These are phyloP conservation scores for Artemisia annua DNA, from an alignment of 129 eudicot species.

Conservation along the genomic window DNA sequence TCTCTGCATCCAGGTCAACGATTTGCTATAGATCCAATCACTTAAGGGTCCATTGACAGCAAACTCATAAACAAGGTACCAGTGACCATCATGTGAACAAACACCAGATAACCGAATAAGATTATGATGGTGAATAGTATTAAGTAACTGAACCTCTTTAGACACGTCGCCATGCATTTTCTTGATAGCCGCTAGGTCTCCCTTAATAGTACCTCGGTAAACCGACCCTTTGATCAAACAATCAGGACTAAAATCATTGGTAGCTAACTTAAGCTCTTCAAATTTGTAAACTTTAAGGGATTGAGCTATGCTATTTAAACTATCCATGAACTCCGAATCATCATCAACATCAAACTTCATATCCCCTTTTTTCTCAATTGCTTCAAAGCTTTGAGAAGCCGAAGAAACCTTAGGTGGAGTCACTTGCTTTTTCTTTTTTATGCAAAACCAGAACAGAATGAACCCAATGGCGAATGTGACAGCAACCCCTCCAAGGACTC, in stretches of 20 bases:
- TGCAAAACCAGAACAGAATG: slow-evolving; percentile 43
- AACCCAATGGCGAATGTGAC: slow-evolving; percentile 34
- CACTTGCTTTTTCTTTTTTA: slow-evolving; percentile 26
- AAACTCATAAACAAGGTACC: slow-evolving; percentile 89
- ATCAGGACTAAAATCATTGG: slow-evolving; percentile 57
- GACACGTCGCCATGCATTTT: slow-evolving; percentile 79
- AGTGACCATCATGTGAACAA: slow-evolving; percentile 57
- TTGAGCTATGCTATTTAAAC: slow-evolving; percentile 63
- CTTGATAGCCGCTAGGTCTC: slow-evolving; percentile 82
- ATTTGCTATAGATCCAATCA: slow-evolving; percentile 59
- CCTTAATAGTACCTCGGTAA: slow-evolving; percentile 69
- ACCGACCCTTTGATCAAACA: slow-evolving; percentile 74
- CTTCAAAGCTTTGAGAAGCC: slow-evolving; percentile 59
- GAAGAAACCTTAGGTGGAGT: slow-evolving; percentile 29
- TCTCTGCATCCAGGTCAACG: slow-evolving; percentile 62
- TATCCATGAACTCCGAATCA: slow-evolving; percentile 50
- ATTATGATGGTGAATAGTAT: slow-evolving; percentile 78
- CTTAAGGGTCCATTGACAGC: slow-evolving; percentile 70
- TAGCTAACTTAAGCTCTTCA: slow-evolving; percentile 64
- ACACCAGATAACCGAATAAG: slow-evolving; percentile 67
- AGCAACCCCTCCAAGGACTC: slow-evolving; percentile 59
- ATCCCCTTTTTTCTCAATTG: slow-evolving; percentile 44
- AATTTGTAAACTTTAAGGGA: slow-evolving; percentile 65
- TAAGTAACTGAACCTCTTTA: slow-evolving; percentile 61
- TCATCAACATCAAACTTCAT: slow-evolving; percentile 49